Base-by-base conservation (phyloP, 768 basidiomycete genomes). In the Glaciozyma antarctica region DNA sequence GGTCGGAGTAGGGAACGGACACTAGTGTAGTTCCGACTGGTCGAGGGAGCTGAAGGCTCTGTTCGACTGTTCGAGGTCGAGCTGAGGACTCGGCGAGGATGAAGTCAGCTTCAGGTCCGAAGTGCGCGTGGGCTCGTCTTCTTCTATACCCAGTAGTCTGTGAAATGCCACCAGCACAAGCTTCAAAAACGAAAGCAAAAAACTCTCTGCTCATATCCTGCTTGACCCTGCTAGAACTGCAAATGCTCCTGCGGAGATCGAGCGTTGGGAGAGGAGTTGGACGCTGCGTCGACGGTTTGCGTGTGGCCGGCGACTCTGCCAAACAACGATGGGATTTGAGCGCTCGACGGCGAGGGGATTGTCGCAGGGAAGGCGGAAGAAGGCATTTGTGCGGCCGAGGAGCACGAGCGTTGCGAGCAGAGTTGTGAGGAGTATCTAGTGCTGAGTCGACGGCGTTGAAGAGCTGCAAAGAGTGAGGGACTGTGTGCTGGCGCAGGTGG, bases 271-370 rank as follows among this genome's bases (percentile, higher is more conserved):
- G 63, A 68, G 58, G 77, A 75, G 38, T 70, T 71, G 32, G 69
- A 72, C 7, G 61, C 77, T 22, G 76, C 77, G 10, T 73, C 51
- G 30, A 78, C 64, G 28, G 67, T 73, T 61, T 78, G 77, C 1
- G 73, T 72, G 51, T 78, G 77, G 0, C 56, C 62, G 21, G 66
- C 59, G 30, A 77, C 61, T 2, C n/a, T 45, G 6, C 73, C 73
- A 2, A 75, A 72, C 41, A 62, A 78, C 73, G 69, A 78, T 77
- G 10, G 75, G 71, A 62, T 78, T 77, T n/a, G 73, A 66, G 5
- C 77, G 63, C 38, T 73, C 69, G n/a, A 72, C 69, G 1, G 59
- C 51, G 45, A 52, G 15, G 10, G 51, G 51, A 19, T 52, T 52
- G 19, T 52, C 51, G 51, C 51, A 52, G 51, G 51, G 51, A 5